Conservation (phyloP, 1,284 basidiomycete genomes). For the Cutaneotrichosporon cavernicola region DNA sequence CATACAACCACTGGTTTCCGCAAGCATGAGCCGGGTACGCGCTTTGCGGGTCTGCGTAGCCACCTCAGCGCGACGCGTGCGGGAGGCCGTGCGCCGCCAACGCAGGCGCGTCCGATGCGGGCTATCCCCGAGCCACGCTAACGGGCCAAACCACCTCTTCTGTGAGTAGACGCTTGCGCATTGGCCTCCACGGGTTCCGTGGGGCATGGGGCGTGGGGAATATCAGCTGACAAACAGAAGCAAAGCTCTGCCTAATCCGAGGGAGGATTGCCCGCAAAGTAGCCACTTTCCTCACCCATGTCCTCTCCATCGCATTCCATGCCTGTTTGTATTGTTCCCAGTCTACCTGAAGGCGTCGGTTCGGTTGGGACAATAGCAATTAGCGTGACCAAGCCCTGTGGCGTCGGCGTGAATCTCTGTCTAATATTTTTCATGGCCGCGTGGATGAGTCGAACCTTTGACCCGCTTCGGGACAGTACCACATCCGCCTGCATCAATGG, state of each 20-base stretch:
- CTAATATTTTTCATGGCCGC: background rate
- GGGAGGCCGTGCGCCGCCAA: background rate
- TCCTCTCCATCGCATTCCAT: background rate
- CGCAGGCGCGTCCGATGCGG: background rate
- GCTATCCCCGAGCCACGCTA: background rate
- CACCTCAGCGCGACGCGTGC: background rate
- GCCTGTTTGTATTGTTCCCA: background rate
- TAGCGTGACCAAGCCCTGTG: background rate
- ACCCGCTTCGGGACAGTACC: too few relatives aligned
- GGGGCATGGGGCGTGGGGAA: background rate
- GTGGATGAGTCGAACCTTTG: background rate
- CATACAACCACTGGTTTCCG: conserved; percentile 2
- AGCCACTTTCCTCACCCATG: background rate
- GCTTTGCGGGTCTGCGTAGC: background rate
- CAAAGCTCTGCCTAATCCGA: background rate
- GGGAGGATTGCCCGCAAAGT: background rate
- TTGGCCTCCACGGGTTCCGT: background rate
- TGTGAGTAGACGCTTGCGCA: background rate
- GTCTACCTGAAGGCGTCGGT: background rate
- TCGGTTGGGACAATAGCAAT: background rate
- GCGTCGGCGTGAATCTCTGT: background rate
- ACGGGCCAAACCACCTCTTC: background rate
- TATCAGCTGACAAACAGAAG: background rate
- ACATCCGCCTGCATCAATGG: too few relatives aligned
- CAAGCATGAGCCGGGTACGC: background rate